Conservation (phyloP, 2,329 filamentous ascomycete genomes). For the Cladosporium sphaerospermum region DNA sequence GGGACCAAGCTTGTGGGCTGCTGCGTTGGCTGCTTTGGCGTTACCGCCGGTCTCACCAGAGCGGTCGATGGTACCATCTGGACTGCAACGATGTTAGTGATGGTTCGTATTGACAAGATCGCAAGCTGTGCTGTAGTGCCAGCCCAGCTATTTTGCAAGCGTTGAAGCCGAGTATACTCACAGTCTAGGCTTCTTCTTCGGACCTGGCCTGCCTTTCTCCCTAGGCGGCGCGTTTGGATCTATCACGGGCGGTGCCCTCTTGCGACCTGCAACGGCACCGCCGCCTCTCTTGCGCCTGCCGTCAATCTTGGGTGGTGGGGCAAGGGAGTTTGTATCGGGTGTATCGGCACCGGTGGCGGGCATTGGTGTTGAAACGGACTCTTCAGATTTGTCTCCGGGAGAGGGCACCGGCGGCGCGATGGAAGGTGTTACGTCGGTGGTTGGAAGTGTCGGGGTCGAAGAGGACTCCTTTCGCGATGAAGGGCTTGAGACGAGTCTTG, state of each 20-base stretch:
- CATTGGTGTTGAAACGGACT: conserved; percentile 37
- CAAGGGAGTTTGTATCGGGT: conserved; percentile 34
- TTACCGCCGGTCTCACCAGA: conserved; percentile 31
- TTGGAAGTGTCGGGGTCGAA: neutral
- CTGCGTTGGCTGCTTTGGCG: conserved; percentile 22
- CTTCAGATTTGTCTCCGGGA: conserved; percentile 32
- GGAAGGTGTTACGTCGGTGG: conserved; percentile 1
- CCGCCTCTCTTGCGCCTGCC: conserved; percentile 64
- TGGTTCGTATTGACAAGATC: neutral
- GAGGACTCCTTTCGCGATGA: conserved; percentile 6
- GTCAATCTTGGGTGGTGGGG: conserved; percentile 37
- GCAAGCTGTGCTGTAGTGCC: neutral
- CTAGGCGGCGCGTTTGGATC: conserved; percentile 41
- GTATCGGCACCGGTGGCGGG: conserved; percentile 29
- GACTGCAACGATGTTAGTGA: conserved; percentile 34
- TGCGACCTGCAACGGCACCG: conserved; percentile 26
- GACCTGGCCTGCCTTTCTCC: conserved; percentile 70
- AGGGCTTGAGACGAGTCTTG: neutral
- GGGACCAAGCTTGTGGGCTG: conserved; percentile 78
- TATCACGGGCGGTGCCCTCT: conserved; percentile 32
- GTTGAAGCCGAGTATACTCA: conserved; percentile 48
- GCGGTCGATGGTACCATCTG: conserved; percentile 45
- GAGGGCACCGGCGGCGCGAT: conserved; percentile 9
- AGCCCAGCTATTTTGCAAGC: neutral
- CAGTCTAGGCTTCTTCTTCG: conserved; percentile 94